Evolutionary conservation across 371 early-diverging fungal genomes (phyloP).

Genomic region (Chytridium lagenaria): DNA sequence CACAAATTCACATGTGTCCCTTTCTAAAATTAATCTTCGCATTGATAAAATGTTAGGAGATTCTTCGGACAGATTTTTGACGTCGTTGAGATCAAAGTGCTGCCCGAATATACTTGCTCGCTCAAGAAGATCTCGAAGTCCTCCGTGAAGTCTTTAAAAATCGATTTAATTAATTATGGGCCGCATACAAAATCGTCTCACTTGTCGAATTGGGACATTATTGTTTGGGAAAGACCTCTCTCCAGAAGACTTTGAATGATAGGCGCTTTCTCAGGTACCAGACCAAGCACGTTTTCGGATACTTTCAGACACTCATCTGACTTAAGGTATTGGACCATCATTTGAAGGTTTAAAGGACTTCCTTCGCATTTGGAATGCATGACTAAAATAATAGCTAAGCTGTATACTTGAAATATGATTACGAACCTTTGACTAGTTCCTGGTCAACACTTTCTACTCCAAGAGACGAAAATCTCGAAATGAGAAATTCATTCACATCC

Average conservation of each 20-base stretch:
- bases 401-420: not conserved
- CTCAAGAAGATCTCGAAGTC: not conserved
- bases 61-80: not conserved
- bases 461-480: not conserved
- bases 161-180: not conserved
- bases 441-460: not conserved
- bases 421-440: not conserved
- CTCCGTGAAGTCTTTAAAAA: not conserved
- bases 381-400: not conserved
- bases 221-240: not conserved
- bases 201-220: constrained; percentile 13
- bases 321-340: not conserved
- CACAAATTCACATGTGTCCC: not conserved
- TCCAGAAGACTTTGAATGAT: not conserved
- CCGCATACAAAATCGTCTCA: not conserved
- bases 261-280: not conserved
- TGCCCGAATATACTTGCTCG: constrained; percentile 14
- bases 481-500: constrained; percentile 2
- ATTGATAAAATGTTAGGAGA: not conserved
- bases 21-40: not conserved
- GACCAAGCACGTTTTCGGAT: not conserved
- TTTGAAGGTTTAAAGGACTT: constrained; percentile 4
- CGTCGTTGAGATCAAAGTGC: constrained; percentile 3
- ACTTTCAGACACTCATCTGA: too few species aligned
- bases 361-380: not conserved